phyloP scores from a whole-genome alignment of 345 rosid genomes.

The Acer saccharum region DNA sequence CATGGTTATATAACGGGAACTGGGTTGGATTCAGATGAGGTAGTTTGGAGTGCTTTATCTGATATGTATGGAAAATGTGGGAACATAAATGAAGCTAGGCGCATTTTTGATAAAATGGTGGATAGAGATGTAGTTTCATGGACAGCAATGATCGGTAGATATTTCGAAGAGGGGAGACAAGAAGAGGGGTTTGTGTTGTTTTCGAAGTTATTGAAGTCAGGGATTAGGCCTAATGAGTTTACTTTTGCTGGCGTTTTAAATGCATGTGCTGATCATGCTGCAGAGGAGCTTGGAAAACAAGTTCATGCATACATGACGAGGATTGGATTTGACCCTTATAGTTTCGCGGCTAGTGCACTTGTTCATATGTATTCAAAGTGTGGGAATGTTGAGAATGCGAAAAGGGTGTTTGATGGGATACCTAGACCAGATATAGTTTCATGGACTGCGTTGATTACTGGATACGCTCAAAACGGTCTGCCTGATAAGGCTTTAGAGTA shows the following conservation, averaged over 20 bases:
- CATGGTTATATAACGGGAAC: constrained; percentile 68
- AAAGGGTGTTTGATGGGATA: constrained; percentile 54
- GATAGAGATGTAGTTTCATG: constrained; percentile 80
- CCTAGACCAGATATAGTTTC: constrained; percentile 65
- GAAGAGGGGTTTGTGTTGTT: constrained; percentile 74
- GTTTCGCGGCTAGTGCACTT: constrained; percentile 79
- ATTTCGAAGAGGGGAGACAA: constrained; percentile 62
- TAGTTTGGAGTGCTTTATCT: constrained; percentile 83
- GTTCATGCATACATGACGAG: constrained; percentile 83
- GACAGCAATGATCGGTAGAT: constrained; percentile 85
- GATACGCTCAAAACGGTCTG: constrained; percentile 83
- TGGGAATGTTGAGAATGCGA: constrained; percentile 70
- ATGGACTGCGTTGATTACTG: constrained; percentile 82
- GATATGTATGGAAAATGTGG: constrained; percentile 95
- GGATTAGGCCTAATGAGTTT: constrained; percentile 66
- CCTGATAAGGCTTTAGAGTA: constrained; percentile 59
- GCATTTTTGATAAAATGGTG: constrained; percentile 60
- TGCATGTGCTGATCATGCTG: constrained; percentile 65
- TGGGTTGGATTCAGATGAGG: constrained; percentile 81
- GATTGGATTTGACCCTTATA: constrained; percentile 53
- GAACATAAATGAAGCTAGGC: constrained; percentile 68
- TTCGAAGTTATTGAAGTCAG: constrained; percentile 51
- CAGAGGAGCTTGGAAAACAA: constrained; percentile 75
- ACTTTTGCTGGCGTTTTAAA: constrained; percentile 80
- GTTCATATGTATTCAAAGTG: constrained; percentile 89